Conservation (phyloP, 768 basidiomycete species). For the Podaxis sp. region DNA sequence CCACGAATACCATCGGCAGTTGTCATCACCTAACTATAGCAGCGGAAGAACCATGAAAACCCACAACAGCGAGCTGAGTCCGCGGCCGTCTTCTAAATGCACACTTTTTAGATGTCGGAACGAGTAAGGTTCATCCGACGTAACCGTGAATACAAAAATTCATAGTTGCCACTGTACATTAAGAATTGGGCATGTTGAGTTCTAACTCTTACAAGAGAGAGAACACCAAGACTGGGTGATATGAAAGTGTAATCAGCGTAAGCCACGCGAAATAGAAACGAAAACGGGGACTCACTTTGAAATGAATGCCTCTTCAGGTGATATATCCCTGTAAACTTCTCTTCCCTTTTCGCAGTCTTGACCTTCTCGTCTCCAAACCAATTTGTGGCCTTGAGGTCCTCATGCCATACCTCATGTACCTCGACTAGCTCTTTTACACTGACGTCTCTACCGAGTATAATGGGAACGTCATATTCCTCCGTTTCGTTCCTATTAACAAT, state of each 20-base stretch:
- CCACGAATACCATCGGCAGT: too few relatives aligned
- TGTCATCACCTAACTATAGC: too few relatives aligned
- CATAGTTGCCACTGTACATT: too few relatives aligned
- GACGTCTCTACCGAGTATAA: constrained; percentile 33
- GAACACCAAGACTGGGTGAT: neutral
- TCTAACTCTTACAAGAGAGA: too few relatives aligned
- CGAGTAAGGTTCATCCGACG: too few relatives aligned
- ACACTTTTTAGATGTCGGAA: too few relatives aligned
- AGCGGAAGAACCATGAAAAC: too few relatives aligned
- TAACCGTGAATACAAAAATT: too few relatives aligned
- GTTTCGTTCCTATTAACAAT: constrained; percentile 50
- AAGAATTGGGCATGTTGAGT: too few relatives aligned
- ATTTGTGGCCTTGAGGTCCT: constrained; percentile 40
- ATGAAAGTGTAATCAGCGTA: neutral
- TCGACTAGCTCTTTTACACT: constrained; percentile 26
- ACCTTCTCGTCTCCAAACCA: constrained; percentile 42
- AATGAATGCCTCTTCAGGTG: constrained; percentile 47
- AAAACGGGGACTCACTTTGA: constrained; percentile 29
- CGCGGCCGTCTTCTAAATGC: too few relatives aligned
- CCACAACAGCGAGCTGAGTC: too few relatives aligned
- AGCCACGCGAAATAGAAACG: neutral
- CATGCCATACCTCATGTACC: constrained; percentile 53
- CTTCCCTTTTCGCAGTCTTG: constrained; percentile 27
- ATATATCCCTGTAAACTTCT: constrained; percentile 33
- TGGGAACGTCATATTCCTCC: constrained; percentile 34